Percentiles rank a stretch among this genome's conserved stretches.
Conservation (phyloP, 371 early-diverging fungal genomes). For the Sporodiniella umbellata region DNA sequence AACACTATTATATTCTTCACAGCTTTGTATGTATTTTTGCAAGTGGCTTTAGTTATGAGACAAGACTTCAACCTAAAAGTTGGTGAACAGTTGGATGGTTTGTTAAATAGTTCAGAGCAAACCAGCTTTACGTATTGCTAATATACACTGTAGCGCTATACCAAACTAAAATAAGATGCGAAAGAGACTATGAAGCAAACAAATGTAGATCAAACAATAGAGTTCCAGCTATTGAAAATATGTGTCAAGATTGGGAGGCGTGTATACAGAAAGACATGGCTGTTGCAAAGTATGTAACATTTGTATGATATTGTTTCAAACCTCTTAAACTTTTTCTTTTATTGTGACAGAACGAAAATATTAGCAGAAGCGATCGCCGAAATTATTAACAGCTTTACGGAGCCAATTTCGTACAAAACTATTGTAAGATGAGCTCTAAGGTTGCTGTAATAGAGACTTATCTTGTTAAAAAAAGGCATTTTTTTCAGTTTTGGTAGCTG, state of each 20-base stretch:
- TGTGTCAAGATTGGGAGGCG: slow-evolving; percentile 76
- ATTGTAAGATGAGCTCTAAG: slow-evolving; percentile 43
- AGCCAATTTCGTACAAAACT: slow-evolving; percentile 79
- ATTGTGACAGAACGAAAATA: slow-evolving; percentile 47
- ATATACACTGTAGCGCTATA: slow-evolving; percentile 36
- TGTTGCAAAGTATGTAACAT: slow-evolving; percentile 49
- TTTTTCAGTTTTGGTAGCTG: slow-evolving; percentile 2
- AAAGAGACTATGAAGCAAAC: slow-evolving; percentile 70
- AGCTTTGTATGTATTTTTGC: slow-evolving; percentile 52
- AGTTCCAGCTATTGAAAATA: slow-evolving; percentile 75
- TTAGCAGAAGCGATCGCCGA: slow-evolving; percentile 82
- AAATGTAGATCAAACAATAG: slow-evolving; percentile 67
- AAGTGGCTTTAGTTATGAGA: slow-evolving; percentile 58
- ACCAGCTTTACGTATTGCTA: no score
- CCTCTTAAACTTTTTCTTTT: background rate
- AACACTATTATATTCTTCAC: slow-evolving; percentile 53
- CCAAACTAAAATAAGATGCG: slow-evolving; percentile 65
- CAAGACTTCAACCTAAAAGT: slow-evolving; percentile 69
- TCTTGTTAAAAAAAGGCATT: no score
- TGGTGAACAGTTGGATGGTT: slow-evolving; percentile 60
- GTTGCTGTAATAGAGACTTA: background rate
- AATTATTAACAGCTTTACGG: slow-evolving; percentile 75
- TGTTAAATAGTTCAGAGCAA: background rate
- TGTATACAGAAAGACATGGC: slow-evolving; percentile 75
- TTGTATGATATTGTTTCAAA: background rate